phyloP scores from a whole-genome alignment of 129 eudicot genomes.

The Sambucus nigra region DNA sequence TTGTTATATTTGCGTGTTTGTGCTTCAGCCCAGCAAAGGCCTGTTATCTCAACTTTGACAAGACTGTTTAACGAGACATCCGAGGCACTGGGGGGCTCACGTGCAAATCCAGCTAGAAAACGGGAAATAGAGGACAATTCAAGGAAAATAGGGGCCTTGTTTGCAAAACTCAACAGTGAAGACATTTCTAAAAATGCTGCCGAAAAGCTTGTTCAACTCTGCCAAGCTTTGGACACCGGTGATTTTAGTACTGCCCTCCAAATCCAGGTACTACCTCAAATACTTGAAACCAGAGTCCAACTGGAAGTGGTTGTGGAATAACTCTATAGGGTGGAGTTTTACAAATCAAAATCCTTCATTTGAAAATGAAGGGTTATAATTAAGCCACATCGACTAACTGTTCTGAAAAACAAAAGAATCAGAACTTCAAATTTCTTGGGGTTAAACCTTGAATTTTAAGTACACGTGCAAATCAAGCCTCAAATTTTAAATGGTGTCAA shows the following conservation, averaged over 20 bases:
- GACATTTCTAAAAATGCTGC: constrained; percentile 83
- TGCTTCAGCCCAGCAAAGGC: constrained; percentile 71
- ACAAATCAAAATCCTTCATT: background rate
- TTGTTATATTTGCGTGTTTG: too few relatives aligned
- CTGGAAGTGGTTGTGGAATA: background rate
- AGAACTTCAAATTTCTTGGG: too few relatives aligned
- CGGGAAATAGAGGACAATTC: constrained; percentile 92
- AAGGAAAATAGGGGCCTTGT: constrained; percentile 80
- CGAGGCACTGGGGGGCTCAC: constrained; percentile 74
- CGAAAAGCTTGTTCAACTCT: constrained; percentile 86
- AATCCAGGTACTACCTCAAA: constrained; percentile 47
- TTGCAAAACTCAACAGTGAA: constrained; percentile 66
- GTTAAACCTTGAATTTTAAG: too few relatives aligned
- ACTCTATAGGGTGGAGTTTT: background rate
- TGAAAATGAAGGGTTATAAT: too few relatives aligned
- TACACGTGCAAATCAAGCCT: too few relatives aligned
- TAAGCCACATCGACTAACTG: too few relatives aligned
- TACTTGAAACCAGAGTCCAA: background rate
- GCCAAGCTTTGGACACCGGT: constrained; percentile 83
- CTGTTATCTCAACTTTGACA: constrained; percentile 77
- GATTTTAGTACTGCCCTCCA: constrained; percentile 75
- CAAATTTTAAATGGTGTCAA: too few relatives aligned
- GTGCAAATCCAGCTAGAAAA: constrained; percentile 71
- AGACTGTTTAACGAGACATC: constrained; percentile 82
- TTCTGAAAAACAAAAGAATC: too few relatives aligned